phyloP scores from a whole-genome alignment of 768 basidiomycete species.

The Grammothele lineata region DNA sequence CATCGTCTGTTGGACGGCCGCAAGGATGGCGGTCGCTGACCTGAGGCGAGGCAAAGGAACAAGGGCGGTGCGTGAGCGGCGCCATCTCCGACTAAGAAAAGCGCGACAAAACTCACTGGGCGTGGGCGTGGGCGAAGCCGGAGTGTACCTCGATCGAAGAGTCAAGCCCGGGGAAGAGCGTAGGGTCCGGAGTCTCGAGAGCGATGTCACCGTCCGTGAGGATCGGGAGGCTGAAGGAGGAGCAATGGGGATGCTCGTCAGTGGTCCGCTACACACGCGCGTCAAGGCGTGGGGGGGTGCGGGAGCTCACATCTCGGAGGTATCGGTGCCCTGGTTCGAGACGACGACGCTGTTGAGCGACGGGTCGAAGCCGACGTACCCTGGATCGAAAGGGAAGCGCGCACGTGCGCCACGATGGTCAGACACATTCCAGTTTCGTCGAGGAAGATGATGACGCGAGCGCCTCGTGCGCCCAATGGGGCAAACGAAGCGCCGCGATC shows the following conservation, averaged over 20 bases:
- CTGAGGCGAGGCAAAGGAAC: slow-evolving; percentile 26
- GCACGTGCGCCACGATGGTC: no score
- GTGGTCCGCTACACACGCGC: not conserved
- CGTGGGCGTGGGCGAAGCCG: slow-evolving; percentile 45
- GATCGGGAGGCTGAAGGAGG: slow-evolving; percentile 27
- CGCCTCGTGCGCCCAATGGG: no score
- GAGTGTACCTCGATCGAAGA: slow-evolving; percentile 39
- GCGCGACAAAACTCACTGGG: slow-evolving; percentile 29
- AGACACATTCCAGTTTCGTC: not conserved
- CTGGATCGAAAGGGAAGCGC: slow-evolving; percentile 22
- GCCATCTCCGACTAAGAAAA: no score
- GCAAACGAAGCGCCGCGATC: no score
- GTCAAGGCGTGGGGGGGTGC: not conserved
- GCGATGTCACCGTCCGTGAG: slow-evolving; percentile 42
- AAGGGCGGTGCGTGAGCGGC: not conserved
- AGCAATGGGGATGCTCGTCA: not conserved
- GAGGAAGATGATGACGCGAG: not conserved
- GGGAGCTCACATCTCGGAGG: slow-evolving; percentile 23
- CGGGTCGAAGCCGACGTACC: slow-evolving; percentile 51
- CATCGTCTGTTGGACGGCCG: slow-evolving; percentile 41
- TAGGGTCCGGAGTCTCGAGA: slow-evolving; percentile 29
- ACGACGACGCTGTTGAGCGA: slow-evolving; percentile 31
- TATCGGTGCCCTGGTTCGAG: slow-evolving; percentile 35
- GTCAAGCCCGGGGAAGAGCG: slow-evolving; percentile 48
- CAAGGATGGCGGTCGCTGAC: slow-evolving; percentile 33